These are phyloP conservation scores for Bryoerythrophyllum caledonicum DNA, from an alignment of 225 moss, liverwort and hornwort species.

Conservation along the genomic window DNA sequence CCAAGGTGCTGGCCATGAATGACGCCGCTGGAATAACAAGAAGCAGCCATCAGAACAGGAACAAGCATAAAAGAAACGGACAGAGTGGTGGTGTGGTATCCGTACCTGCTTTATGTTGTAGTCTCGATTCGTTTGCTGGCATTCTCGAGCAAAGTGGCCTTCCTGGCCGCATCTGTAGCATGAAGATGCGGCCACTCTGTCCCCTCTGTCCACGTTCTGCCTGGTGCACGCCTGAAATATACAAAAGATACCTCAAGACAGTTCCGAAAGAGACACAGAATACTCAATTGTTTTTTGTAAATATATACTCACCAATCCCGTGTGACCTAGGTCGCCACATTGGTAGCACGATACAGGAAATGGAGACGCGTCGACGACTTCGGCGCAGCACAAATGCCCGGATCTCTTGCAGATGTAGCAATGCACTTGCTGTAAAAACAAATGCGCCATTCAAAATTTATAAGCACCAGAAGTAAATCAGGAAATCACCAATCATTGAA, in stretches of 20 bases:
- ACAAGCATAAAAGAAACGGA: not conserved
- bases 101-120: constrained; percentile 43
- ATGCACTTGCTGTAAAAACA: constrained; percentile 54
- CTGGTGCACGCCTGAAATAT: constrained; percentile 43
- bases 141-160: constrained; percentile 87
- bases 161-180: constrained; percentile 92
- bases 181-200: constrained; percentile 27
- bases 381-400: constrained; percentile 70
- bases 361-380: constrained; percentile 54
- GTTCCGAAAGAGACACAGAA: constrained; percentile 1
- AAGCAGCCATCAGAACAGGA: not conserved
- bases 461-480: constrained; percentile 3
- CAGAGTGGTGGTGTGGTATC: not conserved
- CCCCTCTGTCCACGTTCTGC: constrained; percentile 38
- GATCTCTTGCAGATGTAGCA: constrained; percentile 68
- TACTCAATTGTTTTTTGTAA: not conserved
- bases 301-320: constrained; percentile 46
- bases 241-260: constrained; percentile 6
- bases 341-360: constrained; percentile 62
- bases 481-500: not conserved
- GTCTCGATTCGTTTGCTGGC: constrained; percentile 44
- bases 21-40: constrained; percentile 40
- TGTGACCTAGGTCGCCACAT: constrained; percentile 75
- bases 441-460: not conserved
- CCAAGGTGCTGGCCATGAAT: constrained; percentile 76